These are phyloP conservation scores for Atkinsonella hypoxylon DNA, from an alignment of 2,329 filamentous ascomycete species.

Conservation along the genomic window DNA sequence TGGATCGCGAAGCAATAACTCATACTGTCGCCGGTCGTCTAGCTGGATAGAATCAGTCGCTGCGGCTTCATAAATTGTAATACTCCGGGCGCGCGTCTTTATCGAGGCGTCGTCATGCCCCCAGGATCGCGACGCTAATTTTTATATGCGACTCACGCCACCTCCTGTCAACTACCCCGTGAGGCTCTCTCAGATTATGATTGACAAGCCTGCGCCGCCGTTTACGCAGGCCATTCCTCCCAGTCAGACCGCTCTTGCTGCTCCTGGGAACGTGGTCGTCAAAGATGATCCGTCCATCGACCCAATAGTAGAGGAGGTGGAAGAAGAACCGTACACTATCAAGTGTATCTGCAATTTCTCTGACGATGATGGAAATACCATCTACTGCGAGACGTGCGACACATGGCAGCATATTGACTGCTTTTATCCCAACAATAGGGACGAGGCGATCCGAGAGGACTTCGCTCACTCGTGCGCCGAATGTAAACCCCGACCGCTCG, in stretches of 20 bases:
- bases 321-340: constrained; percentile 84
- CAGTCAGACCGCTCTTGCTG: constrained; percentile 36
- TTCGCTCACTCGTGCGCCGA: constrained; percentile 81
- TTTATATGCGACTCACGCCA: constrained; percentile 23
- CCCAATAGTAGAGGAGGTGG: constrained; percentile 39
- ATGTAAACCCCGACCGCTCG: constrained; percentile 67
- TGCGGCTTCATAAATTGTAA: constrained; percentile 3
- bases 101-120: constrained; percentile 45
- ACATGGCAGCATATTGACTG: constrained; percentile 98
- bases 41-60: constrained; percentile 1
- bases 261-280: constrained; percentile 18
- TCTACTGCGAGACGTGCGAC: constrained; percentile 90
- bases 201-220: constrained; percentile 42
- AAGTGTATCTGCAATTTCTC: constrained; percentile 92
- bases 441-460: constrained; percentile 57
- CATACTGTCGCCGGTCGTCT: not conserved
- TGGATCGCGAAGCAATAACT: constrained; percentile 1
- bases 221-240: constrained; percentile 43
- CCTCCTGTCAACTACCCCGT: constrained; percentile 24
- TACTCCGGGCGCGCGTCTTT: constrained; percentile 25
- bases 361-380: constrained; percentile 95
- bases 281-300: constrained; percentile 25
- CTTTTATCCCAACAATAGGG: constrained; percentile 69
- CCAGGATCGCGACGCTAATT: constrained; percentile 40
- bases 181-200: constrained; percentile 48